Evolutionary conservation across 2,329 filamentous ascomycete species (phyloP).

Genomic region (Cladophialophora exuberans): DNA sequence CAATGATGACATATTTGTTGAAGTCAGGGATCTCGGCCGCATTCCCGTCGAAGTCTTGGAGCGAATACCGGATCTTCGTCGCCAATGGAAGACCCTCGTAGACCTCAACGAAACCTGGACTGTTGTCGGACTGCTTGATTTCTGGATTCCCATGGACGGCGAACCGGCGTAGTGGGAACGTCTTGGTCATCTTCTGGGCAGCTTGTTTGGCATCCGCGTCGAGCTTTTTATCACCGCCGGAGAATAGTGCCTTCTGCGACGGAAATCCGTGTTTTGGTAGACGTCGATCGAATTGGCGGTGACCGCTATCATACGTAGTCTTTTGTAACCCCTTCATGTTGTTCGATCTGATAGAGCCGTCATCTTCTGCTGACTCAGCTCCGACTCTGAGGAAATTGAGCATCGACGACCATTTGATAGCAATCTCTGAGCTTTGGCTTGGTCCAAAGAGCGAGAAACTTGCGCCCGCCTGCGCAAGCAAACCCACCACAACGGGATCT

Average conservation of each 20-base stretch:
- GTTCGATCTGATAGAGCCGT: neutral
- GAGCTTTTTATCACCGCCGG: neutral
- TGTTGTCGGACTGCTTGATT: neutral
- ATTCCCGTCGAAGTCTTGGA: neutral
- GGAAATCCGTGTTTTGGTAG: neutral
- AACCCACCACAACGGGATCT: neutral
- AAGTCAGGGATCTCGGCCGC: neutral
- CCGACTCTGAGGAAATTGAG: neutral
- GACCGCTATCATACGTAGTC: neutral
- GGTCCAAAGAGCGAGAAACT: neutral
- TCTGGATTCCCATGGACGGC: neutral
- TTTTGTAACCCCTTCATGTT: neutral
- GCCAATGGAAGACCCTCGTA: neutral
- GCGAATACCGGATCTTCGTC: constrained; percentile 2
- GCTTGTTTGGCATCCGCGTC: neutral
- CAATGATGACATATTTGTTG: neutral
- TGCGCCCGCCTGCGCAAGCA: neutral
- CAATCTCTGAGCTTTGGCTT: neutral
- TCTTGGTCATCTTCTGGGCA: neutral
- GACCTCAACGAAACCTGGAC: neutral
- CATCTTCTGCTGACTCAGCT: neutral
- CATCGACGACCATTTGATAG: neutral
- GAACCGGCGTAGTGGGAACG: neutral
- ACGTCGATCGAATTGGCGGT: neutral
- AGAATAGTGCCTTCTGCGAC: neutral